Evolutionary conservation across 345 rosid genomes (phyloP).

Genomic region (Conringia planisiliqua): DNA sequence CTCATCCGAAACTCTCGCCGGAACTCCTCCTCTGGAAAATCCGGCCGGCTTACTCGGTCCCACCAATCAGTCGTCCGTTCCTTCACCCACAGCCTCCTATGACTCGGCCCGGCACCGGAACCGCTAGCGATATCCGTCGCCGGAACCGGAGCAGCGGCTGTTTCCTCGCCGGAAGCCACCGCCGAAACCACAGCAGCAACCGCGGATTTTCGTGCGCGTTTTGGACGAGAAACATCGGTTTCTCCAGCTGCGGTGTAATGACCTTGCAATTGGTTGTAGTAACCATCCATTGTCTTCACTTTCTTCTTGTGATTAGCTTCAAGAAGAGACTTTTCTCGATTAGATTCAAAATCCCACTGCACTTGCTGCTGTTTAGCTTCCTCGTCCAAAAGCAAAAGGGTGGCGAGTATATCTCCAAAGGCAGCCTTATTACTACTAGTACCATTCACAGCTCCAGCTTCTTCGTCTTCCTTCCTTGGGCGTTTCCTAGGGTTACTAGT

Average conservation of each 20-base stretch:
- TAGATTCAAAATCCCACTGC: slow-evolving; percentile 38
- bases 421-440: slow-evolving; percentile 14
- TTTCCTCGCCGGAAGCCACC: slow-evolving; percentile 8
- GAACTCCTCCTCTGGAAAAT: slow-evolving; percentile 70
- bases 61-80: slow-evolving; percentile 89
- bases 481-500: slow-evolving; percentile 37
- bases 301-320: slow-evolving; percentile 46
- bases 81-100: slow-evolving; percentile 82
- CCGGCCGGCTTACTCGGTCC: slow-evolving; percentile 59
- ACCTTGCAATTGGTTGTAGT: slow-evolving; percentile 34
- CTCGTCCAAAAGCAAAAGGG: slow-evolving; percentile 53
- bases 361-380: slow-evolving; percentile 54
- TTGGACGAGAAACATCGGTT: slow-evolving; percentile 33
- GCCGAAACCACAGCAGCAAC: slow-evolving; percentile 29
- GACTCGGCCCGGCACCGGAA: slow-evolving; percentile 28
- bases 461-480: slow-evolving; percentile 37
- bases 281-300: slow-evolving; percentile 37
- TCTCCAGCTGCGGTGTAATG: slow-evolving; percentile 39
- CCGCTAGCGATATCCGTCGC: slow-evolving; percentile 22
- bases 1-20: slow-evolving; percentile 73
- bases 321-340: slow-evolving; percentile 37
- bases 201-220: slow-evolving; percentile 38
- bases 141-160: not conserved
- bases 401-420: slow-evolving; percentile 45
- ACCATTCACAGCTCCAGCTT: slow-evolving; percentile 12